Conservation (phyloP, 768 basidiomycete species). For the Lactifluus echinatus region DNA sequence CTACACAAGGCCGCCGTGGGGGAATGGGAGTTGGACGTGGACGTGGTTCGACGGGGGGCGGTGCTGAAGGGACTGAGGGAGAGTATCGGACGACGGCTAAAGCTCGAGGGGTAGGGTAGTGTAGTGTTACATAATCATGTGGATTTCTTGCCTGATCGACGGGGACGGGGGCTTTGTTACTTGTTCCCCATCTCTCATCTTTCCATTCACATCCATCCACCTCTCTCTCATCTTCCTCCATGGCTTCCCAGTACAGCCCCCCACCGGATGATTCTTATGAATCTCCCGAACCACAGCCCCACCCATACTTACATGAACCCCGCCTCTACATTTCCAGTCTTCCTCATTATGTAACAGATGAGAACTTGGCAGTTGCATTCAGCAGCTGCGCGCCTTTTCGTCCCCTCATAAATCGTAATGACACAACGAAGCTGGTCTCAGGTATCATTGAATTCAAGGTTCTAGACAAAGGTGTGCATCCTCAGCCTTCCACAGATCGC, state of each 20-base stretch:
- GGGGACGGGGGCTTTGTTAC: not conserved
- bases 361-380: constrained; percentile 67
- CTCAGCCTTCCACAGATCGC: not conserved
- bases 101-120: not conserved
- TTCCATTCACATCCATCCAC: not conserved
- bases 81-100: constrained; percentile 24
- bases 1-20: constrained; percentile 56
- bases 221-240: not conserved
- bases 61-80: constrained; percentile 47
- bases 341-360: constrained; percentile 64
- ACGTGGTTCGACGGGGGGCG: constrained; percentile 44
- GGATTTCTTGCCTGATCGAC: not conserved
- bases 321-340: constrained; percentile 73
- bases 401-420: constrained; percentile 64
- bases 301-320: constrained; percentile 82
- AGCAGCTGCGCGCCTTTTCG: constrained; percentile 73
- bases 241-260: constrained; percentile 18
- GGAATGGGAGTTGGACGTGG: constrained; percentile 41
- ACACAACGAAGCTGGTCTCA: constrained; percentile 39
- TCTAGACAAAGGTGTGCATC: constrained; percentile 61
- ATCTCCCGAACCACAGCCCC: constrained; percentile 35
- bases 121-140: constrained; percentile 20
- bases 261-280: constrained; percentile 15
- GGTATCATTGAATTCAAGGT: constrained; percentile 82
- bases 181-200: not conserved